Base-by-base conservation (phyloP, 2,329 filamentous ascomycete genomes). In the Podosphaera fusca region DNA sequence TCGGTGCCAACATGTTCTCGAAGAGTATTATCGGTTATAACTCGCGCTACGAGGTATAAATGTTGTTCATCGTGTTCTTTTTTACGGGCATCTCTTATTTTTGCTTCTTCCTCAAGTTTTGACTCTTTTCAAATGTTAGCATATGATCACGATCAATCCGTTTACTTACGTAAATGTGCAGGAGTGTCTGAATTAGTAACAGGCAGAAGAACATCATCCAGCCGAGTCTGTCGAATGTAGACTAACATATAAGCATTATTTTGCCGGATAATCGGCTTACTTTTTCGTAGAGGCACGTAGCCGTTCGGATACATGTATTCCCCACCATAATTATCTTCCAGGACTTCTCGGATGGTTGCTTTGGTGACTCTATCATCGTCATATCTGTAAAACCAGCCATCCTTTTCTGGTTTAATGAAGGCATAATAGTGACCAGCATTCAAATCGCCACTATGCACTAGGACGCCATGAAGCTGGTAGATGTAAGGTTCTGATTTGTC, bases 341-440 rank as follows among this genome's bases (percentile, higher is more conserved):
- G 72, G 0, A 94, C 90, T 68, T 98, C 92, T 59, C 86, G 82
- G 67, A 85, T 81, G 0, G 89, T 95, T 1, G 89, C 90, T 62
- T 85, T 86, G n/a, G 89, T 96, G 46, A 98, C 92, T 62, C 89
- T 85, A 67, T 98, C 92, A 62, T 98, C 92, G 64, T 98, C 94
- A 64, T 95, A 98, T 65, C 85, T 92, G 74, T 94, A 96, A 72
- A 95, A 98, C 72, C 86, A 81, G 36, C 92, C 90, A 60, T 95
- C 86, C 70, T 94, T 94, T 58, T 82, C 80, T 0, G 94, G 92
- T 68, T 95, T 95, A 64, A 98, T 72, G 70, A 94, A 98, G 0
- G 92, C 92, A 67, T 98, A 98, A 71, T 98, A 98, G 70, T 98
- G 92, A 2, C 92, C 92, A 9, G 94, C 90, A 69, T 98, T 95